phyloP scores from a whole-genome alignment of 108 stramenopile genomes.

The Schizochytrium sp. region DNA sequence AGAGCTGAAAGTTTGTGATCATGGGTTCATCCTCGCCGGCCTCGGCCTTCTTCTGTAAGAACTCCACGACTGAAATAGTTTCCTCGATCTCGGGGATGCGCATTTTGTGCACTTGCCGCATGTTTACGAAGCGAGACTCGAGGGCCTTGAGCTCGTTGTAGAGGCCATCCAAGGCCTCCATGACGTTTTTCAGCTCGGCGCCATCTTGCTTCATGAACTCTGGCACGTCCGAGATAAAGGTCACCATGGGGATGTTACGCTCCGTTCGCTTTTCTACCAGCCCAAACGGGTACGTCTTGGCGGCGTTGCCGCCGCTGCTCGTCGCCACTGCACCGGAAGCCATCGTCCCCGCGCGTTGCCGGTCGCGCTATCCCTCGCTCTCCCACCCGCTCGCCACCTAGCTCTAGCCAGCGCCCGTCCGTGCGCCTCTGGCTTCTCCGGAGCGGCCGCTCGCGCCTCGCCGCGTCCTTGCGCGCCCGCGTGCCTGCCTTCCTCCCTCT shows the following conservation, averaged over 20 bases:
- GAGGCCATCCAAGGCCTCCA: background rate
- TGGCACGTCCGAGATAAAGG: background rate
- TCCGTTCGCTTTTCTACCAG: background rate
- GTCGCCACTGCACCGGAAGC: background rate
- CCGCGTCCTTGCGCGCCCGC: no score
- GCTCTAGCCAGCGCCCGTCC: background rate
- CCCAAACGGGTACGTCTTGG: background rate
- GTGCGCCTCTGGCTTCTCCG: background rate
- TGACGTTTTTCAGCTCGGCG: background rate
- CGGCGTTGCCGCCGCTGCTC: background rate
- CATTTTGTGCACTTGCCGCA: background rate
- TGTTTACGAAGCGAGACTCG: background rate
- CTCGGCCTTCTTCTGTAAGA: background rate
- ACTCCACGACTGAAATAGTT: background rate
- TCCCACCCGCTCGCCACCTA: background rate
- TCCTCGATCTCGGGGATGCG: constrained; percentile 10
- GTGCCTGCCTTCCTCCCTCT: no score
- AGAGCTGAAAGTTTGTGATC: background rate
- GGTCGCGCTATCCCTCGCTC: background rate
- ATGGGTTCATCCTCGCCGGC: background rate
- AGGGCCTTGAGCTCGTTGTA: background rate
- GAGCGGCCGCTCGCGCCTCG: no score
- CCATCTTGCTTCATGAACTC: background rate
- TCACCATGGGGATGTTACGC: background rate
- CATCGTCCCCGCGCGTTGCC: background rate